Evolutionary conservation across 768 basidiomycete species (phyloP).

Genomic region (Mrakia frigida): DNA sequence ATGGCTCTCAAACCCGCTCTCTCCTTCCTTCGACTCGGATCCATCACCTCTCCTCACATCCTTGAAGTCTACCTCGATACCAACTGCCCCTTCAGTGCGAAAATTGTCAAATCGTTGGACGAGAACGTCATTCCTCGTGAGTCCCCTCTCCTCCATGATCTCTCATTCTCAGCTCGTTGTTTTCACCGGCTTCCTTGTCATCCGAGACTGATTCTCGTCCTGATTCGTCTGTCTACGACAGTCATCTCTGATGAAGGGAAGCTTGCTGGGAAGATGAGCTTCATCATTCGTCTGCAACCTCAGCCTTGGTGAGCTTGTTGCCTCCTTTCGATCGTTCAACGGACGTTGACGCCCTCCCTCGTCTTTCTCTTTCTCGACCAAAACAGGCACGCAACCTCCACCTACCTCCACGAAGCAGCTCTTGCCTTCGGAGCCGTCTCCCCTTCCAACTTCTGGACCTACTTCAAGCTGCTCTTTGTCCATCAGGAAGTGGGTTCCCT

Average conservation of each 20-base stretch:
- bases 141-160: neutral
- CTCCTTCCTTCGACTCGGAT: slow-evolving; percentile 60
- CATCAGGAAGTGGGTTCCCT: slow-evolving; percentile 8
- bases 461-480: slow-evolving; percentile 56
- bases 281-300: neutral
- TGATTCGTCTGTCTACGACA: neutral
- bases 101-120: slow-evolving; percentile 51
- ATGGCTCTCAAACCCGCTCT: slow-evolving; percentile 81
- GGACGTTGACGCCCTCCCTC: neutral
- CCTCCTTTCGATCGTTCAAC: neutral
- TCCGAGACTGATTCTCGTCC: neutral
- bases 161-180: neutral
- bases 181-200: neutral
- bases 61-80: slow-evolving; percentile 82
- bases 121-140: slow-evolving; percentile 25
- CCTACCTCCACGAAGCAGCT: slow-evolving; percentile 71
- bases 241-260: neutral
- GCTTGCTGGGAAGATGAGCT: slow-evolving; percentile 2
- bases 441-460: slow-evolving; percentile 75
- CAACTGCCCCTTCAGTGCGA: slow-evolving; percentile 69
- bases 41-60: slow-evolving; percentile 61
- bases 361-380: neutral
- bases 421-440: slow-evolving; percentile 68
- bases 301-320: neutral
- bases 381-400: slow-evolving; percentile 43